These are phyloP conservation scores for Kuraishia floccosa DNA, from an alignment of 805 yeast species.

Conservation along the genomic window DNA sequence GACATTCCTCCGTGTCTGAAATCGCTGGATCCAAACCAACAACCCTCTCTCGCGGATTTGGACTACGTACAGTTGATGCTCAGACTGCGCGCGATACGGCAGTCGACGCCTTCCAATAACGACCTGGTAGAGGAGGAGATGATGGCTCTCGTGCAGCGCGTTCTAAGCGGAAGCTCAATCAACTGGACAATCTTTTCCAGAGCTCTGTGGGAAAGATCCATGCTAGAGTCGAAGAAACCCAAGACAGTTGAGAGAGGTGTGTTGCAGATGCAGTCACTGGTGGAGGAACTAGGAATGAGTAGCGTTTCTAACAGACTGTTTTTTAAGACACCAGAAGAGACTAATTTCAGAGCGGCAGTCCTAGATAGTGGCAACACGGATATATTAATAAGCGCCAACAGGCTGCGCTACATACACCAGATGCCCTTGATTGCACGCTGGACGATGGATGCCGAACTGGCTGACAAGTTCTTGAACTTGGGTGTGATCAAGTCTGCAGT, in stretches of 20 bases:
- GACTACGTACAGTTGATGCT: conserved; percentile 71
- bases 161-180: conserved; percentile 38
- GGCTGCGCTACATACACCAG: conserved; percentile 62
- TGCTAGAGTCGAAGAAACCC: conserved; percentile 68
- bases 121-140: conserved; percentile 73
- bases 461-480: conserved; percentile 75
- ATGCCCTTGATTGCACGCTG: conserved; percentile 76
- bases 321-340: conserved; percentile 26
- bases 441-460: conserved; percentile 72
- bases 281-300: conserved; percentile 70
- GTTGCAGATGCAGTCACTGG: conserved; percentile 82
- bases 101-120: conserved; percentile 62
- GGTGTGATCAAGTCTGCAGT: conserved; percentile 83
- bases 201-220: conserved; percentile 83
- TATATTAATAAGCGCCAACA: conserved; percentile 29
- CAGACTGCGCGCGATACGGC: conserved; percentile 49
- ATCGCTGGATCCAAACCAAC: conserved; percentile 67
- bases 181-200: conserved; percentile 76
- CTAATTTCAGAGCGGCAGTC: conserved; percentile 5
- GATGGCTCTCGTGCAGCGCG: conserved; percentile 63
- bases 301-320: conserved; percentile 40
- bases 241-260: conserved; percentile 91
- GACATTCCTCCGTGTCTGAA: conserved; percentile 45
- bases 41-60: conserved; percentile 57
- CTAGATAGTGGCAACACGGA: conserved; percentile 12